Conservation (phyloP, 306 rosid species). For the Gynostemma pentaphyllum region DNA sequence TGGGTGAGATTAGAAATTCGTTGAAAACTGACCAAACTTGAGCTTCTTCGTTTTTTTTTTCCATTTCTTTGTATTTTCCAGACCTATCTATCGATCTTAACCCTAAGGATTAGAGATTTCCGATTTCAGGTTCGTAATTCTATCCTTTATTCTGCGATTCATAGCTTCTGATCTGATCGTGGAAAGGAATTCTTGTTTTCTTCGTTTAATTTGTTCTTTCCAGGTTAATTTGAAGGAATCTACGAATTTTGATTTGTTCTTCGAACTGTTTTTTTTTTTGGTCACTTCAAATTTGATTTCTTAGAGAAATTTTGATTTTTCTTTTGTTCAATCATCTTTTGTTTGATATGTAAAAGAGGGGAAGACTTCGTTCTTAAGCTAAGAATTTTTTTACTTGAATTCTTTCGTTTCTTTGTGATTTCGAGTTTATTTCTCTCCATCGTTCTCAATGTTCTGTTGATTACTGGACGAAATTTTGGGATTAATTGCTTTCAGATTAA, state of each 20-base stretch:
- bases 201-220: neutral
- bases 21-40: neutral
- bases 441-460: neutral
- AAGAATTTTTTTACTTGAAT: neutral
- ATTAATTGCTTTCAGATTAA: neutral
- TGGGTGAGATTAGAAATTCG: too few relatives aligned
- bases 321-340: neutral
- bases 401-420: neutral
- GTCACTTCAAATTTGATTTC: neutral
- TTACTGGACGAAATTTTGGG: neutral
- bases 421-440: neutral
- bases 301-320: neutral
- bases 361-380: neutral
- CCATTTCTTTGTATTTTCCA: neutral
- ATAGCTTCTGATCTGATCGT: neutral
- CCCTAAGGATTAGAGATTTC: neutral
- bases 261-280: neutral
- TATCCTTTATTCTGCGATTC: neutral
- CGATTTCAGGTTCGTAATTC: conserved; percentile 9
- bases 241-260: neutral
- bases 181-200: neutral
- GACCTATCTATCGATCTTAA: neutral
- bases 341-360: neutral
- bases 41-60: neutral
- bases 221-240: neutral